Evolutionary conservation across 257 asterid genomes (phyloP), one percentile per base, ranked within the genome.

Genomic region (Handroanthus guayacan): DNA sequence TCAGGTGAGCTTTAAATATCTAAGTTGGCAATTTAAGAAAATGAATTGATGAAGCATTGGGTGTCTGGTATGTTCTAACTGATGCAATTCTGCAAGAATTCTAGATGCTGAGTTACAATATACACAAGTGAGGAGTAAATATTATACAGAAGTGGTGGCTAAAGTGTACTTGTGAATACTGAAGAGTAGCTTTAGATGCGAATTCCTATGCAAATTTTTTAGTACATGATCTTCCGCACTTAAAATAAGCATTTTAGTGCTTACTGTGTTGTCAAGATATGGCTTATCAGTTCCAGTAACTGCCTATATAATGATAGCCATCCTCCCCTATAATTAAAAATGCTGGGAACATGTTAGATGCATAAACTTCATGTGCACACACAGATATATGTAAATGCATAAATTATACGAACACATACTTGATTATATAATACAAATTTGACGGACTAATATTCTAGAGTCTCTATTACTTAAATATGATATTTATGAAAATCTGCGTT

Each of bases 391-490:
- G 18, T 8, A 41, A 5, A 41, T 41, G 45, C 55, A 11, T 2
- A 1, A 25, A 25, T 25, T 25, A 25, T 25, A 25, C 31, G 31
- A 0, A 25, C 31, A 25, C 31, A 25, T 54, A 2, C 17, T 1
- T 37, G 20, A 14, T 11, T 38, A 54, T 51, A 69, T 18, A 17
- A 63, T 16, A n/a, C 25, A 3, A 45, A 51, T 48, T 56, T 56
- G 43, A 47, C 31, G 51, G 68, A 67, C 63, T 72, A 41, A 65
- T 13, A 41, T 41, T 60, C 39, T 60, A 31, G 43, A 3, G 16
- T 60, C 16, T 11, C 43, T 9, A 60, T 5, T 17, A 7, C 37
- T 16, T 17, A 0, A 17, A 5, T 17, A 6, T 9, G 3, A 18
- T 60, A 60, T 25, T 9, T 25, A 60, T 25, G 13, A 25, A n/a